Evolutionary conservation across 352 stramenopile genomes (phyloP).

Genomic region (Globisporangium viniferum): DNA sequence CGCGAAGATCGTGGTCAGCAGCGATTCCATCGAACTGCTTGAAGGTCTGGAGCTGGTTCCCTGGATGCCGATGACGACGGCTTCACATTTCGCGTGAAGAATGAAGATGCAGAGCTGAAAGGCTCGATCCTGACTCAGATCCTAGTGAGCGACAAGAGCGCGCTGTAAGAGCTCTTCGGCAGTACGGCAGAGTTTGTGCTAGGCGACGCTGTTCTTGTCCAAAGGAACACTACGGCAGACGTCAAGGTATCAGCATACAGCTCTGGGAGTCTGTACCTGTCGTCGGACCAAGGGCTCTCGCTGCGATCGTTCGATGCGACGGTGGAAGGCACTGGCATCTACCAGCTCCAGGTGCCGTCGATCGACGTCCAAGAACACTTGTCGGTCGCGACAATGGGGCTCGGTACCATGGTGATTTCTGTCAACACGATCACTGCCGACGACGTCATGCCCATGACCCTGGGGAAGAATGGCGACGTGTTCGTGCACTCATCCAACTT

Average conservation of each 20-base stretch:
- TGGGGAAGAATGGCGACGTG: not conserved
- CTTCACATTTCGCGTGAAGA: not conserved
- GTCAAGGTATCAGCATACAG: not conserved
- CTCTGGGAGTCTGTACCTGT: not conserved
- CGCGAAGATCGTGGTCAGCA: not conserved
- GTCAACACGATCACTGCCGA: not conserved
- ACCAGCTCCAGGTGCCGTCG: not conserved
- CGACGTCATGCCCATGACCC: no score
- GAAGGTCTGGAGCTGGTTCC: not conserved
- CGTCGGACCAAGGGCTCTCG: not conserved
- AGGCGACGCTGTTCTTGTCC: not conserved
- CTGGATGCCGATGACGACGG: not conserved
- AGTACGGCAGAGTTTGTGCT: not conserved
- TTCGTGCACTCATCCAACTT: not conserved
- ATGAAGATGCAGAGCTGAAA: not conserved
- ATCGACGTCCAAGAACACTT: not conserved
- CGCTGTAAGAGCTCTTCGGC: not conserved
- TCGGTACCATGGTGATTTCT: not conserved
- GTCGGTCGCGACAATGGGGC: not conserved
- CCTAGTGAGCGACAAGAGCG: not conserved
- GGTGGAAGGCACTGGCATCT: not conserved
- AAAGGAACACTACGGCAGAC: not conserved
- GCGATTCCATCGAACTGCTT: not conserved
- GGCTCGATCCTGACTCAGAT: constrained; percentile 3
- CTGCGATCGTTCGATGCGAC: not conserved